phyloP scores from a whole-genome alignment of 768 basidiomycete species.

The Tylopilus subfusipes region DNA sequence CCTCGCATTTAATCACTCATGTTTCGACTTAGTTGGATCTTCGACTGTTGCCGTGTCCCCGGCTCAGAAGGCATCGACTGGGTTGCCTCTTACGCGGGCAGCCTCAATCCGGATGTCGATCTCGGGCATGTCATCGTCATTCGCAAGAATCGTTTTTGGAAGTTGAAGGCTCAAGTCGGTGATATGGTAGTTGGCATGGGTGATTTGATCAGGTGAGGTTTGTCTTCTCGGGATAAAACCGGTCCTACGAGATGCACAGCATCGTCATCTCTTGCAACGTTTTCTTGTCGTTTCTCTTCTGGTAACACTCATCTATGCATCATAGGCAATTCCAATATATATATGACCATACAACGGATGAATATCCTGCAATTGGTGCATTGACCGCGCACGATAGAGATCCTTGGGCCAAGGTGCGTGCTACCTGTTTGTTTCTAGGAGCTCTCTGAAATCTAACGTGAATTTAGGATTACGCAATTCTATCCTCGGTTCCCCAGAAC shows the following conservation, averaged over 20 bases:
- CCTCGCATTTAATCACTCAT: not conserved
- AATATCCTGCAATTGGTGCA: constrained; percentile 73
- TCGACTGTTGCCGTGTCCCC: constrained; percentile 82
- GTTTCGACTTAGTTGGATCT: constrained; percentile 71
- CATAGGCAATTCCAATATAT: constrained; percentile 69
- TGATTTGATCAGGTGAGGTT: constrained; percentile 59
- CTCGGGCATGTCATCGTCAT: constrained; percentile 81
- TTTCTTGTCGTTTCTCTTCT: not conserved
- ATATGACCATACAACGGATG: constrained; percentile 56
- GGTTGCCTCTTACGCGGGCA: constrained; percentile 65
- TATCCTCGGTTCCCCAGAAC: constrained; percentile 62
- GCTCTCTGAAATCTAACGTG: not conserved
- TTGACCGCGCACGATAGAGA: constrained; percentile 80
- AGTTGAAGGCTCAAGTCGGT: constrained; percentile 56
- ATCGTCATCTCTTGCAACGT: not conserved
- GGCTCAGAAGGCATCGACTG: constrained; percentile 73
- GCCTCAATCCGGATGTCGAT: constrained; percentile 28
- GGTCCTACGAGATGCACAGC: not conserved
- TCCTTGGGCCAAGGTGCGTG: constrained; percentile 87
- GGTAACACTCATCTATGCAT: constrained; percentile 5
- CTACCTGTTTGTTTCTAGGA: no score
- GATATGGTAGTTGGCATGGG: constrained; percentile 58
- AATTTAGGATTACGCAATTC: constrained; percentile 57
- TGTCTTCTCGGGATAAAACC: not conserved
- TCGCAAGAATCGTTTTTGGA: constrained; percentile 84